phyloP scores from a whole-genome alignment of 2,329 filamentous ascomycete genomes.

The Catunica adiposa region DNA sequence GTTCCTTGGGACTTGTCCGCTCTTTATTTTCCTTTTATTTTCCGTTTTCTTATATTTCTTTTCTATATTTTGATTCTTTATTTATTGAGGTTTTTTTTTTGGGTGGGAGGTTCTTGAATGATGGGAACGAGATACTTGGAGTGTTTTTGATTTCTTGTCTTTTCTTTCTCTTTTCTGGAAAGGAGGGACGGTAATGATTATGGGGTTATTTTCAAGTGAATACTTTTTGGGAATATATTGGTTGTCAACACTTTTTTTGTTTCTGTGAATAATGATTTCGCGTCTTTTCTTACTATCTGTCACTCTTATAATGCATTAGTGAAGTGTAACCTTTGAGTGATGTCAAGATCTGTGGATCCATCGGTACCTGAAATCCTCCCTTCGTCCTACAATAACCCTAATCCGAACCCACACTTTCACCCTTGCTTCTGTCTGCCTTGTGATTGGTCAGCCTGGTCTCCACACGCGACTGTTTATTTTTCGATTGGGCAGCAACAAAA shows the following conservation, averaged over 20 bases:
- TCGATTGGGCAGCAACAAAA: background rate
- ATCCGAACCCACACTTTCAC: background rate
- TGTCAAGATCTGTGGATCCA: too few species aligned
- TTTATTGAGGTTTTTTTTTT: background rate
- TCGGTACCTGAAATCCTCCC: background rate
- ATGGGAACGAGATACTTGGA: background rate
- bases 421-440: too few species aligned
- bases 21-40: constrained; percentile 9
- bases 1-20: background rate
- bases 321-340: too few species aligned
- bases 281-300: too few species aligned
- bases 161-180: too few species aligned
- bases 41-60: too few species aligned
- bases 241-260: background rate
- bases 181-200: constrained; percentile 7
- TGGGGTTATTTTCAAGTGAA: background rate
- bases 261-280: background rate
- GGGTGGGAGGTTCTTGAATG: background rate
- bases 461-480: constrained; percentile 1
- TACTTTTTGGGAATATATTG: background rate
- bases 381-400: background rate
- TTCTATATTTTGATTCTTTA: too few species aligned
- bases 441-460: background rate
- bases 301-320: too few species aligned
- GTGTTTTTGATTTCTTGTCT: background rate